Evolutionary conservation across 176 grass and related monocot genomes (phyloP), one percentile per base, ranked within the genome.

Genomic region (Leersia perrieri): DNA sequence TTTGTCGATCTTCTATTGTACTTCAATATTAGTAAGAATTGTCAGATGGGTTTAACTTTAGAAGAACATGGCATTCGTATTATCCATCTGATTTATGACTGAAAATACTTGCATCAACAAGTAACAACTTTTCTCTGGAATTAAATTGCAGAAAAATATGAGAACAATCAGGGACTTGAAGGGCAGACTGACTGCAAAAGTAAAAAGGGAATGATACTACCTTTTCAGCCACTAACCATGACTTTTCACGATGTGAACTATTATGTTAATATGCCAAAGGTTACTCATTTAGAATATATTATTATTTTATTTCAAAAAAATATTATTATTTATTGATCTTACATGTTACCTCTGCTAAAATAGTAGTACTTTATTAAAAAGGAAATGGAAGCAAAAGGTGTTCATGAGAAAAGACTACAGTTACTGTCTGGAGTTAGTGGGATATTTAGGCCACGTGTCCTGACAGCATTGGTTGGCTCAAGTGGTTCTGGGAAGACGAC

Each of bases 401-500:
- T 87, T 53, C 36, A 42, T 41, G 89, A 89, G 78, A 86, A 76
- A 75, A 85, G 84, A 41, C 58, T 94, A 57, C 92, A 94, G 63
- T 64, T 94, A 75, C 28, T 94, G 33, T 83, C 76, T 68, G 74
- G 87, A 82, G 92, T 91, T 63, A 87, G 84, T 35, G 92, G 92
- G 27, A 84, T 89, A 82, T 94, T 94, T 66, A 91, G 92, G 73
- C 89, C 92, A 28, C 76, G 32, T 40, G 81, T 94, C 27, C 84
- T 94, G 74, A 94, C 92, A 75, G 89, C 92, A 87, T 77, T 94
- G 68, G 87, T 94, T 60, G 92, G 92, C 34, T 78, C 92, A 66
- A 94, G 92, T 71, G 92, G 92, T 28, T 89, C 92, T 70, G 92
- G 92, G 65, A 94, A 94, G 84, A 94, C 92, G 2, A 94, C 92